A percentile compares a stretch with the other conserved stretches of the same genome.
Conservation (phyloP, 306 rosid genomes). For the Canavalia gladiata region DNA sequence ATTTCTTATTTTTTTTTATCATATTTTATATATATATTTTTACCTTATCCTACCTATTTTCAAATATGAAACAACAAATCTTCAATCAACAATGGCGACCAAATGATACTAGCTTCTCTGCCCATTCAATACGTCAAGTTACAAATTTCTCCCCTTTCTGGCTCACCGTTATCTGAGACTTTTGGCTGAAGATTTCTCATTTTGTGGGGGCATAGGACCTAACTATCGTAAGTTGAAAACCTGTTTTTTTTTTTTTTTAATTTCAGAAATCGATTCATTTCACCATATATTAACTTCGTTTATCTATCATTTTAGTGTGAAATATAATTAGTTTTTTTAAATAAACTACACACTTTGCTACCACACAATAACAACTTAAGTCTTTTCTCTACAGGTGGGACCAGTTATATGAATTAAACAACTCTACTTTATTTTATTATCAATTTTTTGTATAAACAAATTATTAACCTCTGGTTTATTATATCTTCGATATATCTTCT, state of each 20-base stretch:
- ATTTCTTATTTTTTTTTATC: no score
- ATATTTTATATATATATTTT: no score
- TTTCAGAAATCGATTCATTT: no score
- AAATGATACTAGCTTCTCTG: neutral
- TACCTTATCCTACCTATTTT: no score
- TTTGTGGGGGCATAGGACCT: neutral
- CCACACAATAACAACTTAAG: neutral
- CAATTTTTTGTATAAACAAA: no score
- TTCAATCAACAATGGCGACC: conserved; percentile 21
- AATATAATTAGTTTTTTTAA: neutral
- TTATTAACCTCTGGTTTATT: no score
- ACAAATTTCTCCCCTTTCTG: conserved; percentile 7
- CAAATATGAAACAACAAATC: no score
- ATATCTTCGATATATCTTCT: no score
- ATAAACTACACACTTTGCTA: neutral
- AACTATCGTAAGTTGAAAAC: neutral
- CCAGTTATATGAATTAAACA: no score
- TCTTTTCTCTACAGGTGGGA: neutral
- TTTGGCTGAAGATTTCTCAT: conserved; percentile 3
- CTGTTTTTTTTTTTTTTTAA: neutral
- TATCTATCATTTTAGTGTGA: neutral
- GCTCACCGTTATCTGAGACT: conserved; percentile 13
- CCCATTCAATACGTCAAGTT: conserved; percentile 32
- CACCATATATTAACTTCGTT: neutral
- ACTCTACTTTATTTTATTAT: no score